Base-by-base conservation (phyloP, 2,329 filamentous ascomycete genomes). In the Boeremia exigua region DNA sequence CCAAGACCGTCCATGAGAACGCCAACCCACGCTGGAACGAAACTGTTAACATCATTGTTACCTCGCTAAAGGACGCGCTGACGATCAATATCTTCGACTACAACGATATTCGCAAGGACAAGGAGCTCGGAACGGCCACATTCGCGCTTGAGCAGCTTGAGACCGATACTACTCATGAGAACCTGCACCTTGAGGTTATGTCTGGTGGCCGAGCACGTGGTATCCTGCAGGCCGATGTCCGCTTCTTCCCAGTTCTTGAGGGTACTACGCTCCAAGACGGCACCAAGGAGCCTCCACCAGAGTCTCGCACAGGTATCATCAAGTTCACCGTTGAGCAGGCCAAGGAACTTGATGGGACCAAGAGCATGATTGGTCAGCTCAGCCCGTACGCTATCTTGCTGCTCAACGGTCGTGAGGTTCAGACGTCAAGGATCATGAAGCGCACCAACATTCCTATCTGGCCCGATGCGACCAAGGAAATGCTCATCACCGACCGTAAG, bases 361-460 rank as follows among this genome's bases (percentile, higher is more conserved):
- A 95, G 87, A 96, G 92, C 77, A 79, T 99, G 71, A 88, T 98
- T 57, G 95, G 95, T 28, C 84, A 88, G 60, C 87, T 99, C 42
- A 98, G 92, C 76, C 95, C 95, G 1, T 99, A 98, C 65, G 93
- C 91, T 9, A 83, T 88, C 29, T 83, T 99, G 46, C 83, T 97
- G 39, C 85, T 99, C 65, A 99, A 99, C 68, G 90, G 92, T 60
- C 96, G 95, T 77, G 89, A 96, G 72, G 84, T 98, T 4, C 92
- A 96, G 68, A 84, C 87, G 53, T 96, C 93, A 48, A 91, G 92
- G 78, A 96, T 93, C 76, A 84, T 97, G 68, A 99, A 98, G 84
- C 89, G 94, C 58, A 98, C 92, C 57, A 99, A 99, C 79, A 95
- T 96, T 68, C 95, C 95, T 7, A 93, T 99, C 68, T 99, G 93